phyloP scores from a whole-genome alignment of 225 moss, liverwort and hornwort species.

The Lunularia cruciata region DNA sequence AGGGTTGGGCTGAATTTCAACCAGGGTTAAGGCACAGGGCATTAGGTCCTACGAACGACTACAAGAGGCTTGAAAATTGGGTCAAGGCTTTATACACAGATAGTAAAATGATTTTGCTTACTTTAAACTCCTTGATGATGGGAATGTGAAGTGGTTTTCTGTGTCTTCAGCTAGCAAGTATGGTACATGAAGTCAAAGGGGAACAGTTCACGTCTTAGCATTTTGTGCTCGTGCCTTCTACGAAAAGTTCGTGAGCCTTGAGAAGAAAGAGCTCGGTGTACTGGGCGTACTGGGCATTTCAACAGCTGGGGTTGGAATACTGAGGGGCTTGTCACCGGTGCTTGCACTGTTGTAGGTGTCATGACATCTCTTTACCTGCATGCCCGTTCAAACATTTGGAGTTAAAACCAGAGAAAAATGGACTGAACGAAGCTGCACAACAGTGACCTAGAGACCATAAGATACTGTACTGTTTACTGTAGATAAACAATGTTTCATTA shows the following conservation, averaged over 20 bases:
- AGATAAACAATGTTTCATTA: not conserved
- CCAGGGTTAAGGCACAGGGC: not conserved
- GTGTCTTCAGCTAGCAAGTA: not conserved
- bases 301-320: constrained; percentile 60
- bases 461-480: not conserved
- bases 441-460: not conserved
- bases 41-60: constrained; percentile 4
- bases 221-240: not conserved
- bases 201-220: not conserved
- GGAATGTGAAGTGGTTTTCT: not conserved
- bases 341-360: constrained; percentile 70
- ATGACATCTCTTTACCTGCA: constrained; percentile 76
- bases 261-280: constrained; percentile 73
- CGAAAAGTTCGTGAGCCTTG: constrained; percentile 46
- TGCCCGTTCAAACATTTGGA: not conserved
- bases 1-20: not conserved
- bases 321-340: constrained; percentile 51
- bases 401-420: not conserved
- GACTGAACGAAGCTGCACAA: no score
- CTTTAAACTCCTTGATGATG: not conserved
- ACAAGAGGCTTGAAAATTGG: not conserved
- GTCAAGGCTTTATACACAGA: constrained; percentile 9
- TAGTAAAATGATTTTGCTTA: constrained; percentile 3
- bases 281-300: constrained; percentile 47
- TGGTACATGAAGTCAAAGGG: constrained; percentile 7